phyloP scores from a whole-genome alignment of 2,329 filamentous ascomycete species.

The Fusarium sp. region DNA sequence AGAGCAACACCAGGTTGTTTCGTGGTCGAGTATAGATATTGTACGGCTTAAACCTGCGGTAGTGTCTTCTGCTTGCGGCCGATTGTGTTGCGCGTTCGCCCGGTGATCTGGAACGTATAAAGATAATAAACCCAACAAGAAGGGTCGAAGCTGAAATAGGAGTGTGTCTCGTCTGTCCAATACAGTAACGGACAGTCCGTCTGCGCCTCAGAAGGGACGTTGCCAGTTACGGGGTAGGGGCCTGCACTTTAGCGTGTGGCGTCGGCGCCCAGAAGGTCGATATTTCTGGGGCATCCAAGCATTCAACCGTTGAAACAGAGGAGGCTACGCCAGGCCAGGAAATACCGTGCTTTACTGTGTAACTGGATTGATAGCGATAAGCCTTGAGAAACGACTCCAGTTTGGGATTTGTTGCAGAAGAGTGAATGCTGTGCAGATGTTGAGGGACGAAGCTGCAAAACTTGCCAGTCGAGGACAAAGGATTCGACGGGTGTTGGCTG shows the following conservation, averaged over 20 bases:
- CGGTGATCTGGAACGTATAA: slow-evolving; percentile 35
- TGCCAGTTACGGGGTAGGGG: slow-evolving; percentile 32
- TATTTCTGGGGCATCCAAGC: slow-evolving; percentile 33
- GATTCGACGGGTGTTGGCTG: neutral
- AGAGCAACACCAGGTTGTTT: slow-evolving; percentile 11
- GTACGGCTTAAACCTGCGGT: slow-evolving; percentile 5
- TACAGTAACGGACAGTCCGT: slow-evolving; percentile 18
- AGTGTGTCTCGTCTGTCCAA: slow-evolving; percentile 26
- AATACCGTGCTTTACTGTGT: slow-evolving; percentile 6
- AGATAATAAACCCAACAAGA: slow-evolving; percentile 34
- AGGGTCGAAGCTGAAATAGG: slow-evolving; percentile 35
- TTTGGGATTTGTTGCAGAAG: neutral
- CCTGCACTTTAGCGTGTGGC: slow-evolving; percentile 30
- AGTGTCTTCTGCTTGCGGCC: slow-evolving; percentile 23
- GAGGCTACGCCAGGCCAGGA: slow-evolving; percentile 4
- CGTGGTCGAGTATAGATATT: slow-evolving; percentile 27
- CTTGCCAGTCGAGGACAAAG: neutral
- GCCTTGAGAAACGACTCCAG: neutral
- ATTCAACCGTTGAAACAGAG: slow-evolving; percentile 22
- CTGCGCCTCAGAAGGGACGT: slow-evolving; percentile 38
- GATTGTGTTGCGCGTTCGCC: slow-evolving; percentile 35
- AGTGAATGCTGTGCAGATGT: neutral
- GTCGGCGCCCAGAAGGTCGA: slow-evolving; percentile 30
- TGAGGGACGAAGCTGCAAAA: neutral
- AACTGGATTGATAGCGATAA: neutral